Evolutionary conservation across 176 grass and related monocot genomes (phyloP).

Genomic region (Tuctoria greenei): DNA sequence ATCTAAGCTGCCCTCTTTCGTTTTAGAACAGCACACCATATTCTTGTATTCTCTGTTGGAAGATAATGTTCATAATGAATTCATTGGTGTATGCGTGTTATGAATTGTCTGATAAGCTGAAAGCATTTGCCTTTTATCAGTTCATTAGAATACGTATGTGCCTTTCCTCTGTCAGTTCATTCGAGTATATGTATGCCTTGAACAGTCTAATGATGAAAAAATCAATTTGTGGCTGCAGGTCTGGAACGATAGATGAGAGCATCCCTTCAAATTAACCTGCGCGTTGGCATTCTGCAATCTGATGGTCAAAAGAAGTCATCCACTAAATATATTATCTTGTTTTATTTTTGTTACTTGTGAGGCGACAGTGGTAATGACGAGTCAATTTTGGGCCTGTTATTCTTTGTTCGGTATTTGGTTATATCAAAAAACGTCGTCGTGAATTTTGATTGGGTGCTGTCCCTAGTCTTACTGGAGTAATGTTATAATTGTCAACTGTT

Average conservation of each 20-base stretch:
- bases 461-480: neutral
- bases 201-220: conserved; percentile 4
- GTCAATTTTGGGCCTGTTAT: conserved; percentile 12
- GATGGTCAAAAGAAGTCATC: conserved; percentile 2
- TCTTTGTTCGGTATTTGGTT: neutral
- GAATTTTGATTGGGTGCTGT: conserved; percentile 31
- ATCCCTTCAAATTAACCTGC: conserved; percentile 10
- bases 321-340: conserved; percentile 23
- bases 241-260: neutral
- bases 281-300: neutral
- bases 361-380: neutral
- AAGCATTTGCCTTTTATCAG: neutral
- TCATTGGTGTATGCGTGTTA: neutral
- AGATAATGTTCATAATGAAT: neutral
- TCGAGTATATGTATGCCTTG: neutral
- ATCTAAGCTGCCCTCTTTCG: neutral
- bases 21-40: neutral
- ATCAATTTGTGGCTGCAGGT: conserved; percentile 32
- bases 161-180: neutral
- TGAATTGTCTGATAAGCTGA: conserved; percentile 3
- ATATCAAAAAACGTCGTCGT: neutral
- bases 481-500: conserved; percentile 10
- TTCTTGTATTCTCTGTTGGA: neutral
- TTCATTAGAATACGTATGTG: neutral
- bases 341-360: conserved; percentile 16